phyloP scores from a whole-genome alignment of 352 stramenopile genomes.

The Pythium inflatum region DNA sequence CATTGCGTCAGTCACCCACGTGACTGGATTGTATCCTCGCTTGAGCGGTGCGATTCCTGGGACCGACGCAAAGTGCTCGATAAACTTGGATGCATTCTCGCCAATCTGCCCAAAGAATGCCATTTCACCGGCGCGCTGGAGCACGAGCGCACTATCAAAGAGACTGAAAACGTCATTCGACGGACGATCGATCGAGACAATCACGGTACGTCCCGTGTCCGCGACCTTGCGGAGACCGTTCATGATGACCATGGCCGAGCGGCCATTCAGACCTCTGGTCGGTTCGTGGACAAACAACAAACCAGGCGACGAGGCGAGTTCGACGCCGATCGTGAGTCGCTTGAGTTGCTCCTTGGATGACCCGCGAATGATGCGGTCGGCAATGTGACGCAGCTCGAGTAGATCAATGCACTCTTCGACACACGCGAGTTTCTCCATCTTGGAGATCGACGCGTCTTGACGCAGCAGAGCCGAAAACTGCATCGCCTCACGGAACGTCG shows the following conservation, averaged over 20 bases:
- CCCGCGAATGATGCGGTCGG: slow-evolving; percentile 65
- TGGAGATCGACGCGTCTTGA: slow-evolving; percentile 6
- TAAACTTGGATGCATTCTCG: slow-evolving; percentile 73
- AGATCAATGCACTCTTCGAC: slow-evolving; percentile 60
- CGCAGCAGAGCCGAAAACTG: slow-evolving; percentile 27
- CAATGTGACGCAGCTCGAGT: slow-evolving; percentile 51
- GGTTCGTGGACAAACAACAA: slow-evolving; percentile 95
- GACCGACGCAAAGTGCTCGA: slow-evolving; percentile 88
- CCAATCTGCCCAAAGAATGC: slow-evolving; percentile 91
- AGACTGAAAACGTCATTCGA: slow-evolving; percentile 90
- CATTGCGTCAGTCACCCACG: slow-evolving; percentile 88
- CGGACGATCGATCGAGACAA: slow-evolving; percentile 38
- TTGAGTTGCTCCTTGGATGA: slow-evolving; percentile 92
- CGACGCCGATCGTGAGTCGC: slow-evolving; percentile 91
- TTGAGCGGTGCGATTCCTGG: slow-evolving; percentile 71
- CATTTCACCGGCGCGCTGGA: slow-evolving; percentile 61
- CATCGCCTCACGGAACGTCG: slow-evolving; percentile 35
- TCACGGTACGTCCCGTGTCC: slow-evolving; percentile 46
- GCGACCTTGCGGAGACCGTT: slow-evolving; percentile 83
- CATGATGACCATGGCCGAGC: slow-evolving; percentile 88
- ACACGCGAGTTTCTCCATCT: slow-evolving; percentile 29
- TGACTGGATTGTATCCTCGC: slow-evolving; percentile 89
- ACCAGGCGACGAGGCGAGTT: slow-evolving; percentile 93
- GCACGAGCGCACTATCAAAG: slow-evolving; percentile 90
- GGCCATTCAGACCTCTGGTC: slow-evolving; percentile 88